phyloP scores from a whole-genome alignment of 805 yeast species.

The Sungouiella blattae region DNA sequence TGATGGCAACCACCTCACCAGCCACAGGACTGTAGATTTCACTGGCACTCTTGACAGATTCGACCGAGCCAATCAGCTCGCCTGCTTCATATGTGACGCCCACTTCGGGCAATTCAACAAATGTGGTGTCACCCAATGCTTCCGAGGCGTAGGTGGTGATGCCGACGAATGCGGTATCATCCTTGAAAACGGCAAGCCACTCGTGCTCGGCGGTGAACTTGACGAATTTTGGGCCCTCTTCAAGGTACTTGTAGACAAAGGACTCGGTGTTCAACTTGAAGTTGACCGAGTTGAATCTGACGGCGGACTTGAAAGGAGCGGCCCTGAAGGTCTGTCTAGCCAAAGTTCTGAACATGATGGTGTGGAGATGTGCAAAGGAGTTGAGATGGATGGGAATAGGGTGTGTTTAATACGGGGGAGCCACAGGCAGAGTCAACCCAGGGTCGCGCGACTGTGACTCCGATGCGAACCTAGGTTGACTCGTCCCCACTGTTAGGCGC shows the following conservation, averaged over 20 bases:
- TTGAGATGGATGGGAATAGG: background rate
- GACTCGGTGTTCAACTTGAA: slow-evolving; percentile 37
- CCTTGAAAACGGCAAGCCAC: slow-evolving; percentile 85
- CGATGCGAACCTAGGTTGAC: background rate
- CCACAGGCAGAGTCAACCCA: slow-evolving; percentile 2
- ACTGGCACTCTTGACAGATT: slow-evolving; percentile 89
- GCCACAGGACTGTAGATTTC: slow-evolving; percentile 87
- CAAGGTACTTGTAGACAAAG: slow-evolving; percentile 35
- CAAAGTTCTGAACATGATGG: slow-evolving; percentile 14
- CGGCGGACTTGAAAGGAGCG: slow-evolving; percentile 11
- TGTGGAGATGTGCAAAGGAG: background rate
- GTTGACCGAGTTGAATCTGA: slow-evolving; percentile 27
- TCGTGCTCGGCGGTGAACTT: slow-evolving; percentile 89
- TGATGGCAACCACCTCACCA: slow-evolving; percentile 73
- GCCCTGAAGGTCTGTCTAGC: slow-evolving; percentile 13
- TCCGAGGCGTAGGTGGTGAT: slow-evolving; percentile 94
- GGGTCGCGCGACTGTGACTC: slow-evolving; percentile 1
- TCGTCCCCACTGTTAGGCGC: too few species aligned
- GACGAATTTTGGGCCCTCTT: slow-evolving; percentile 44
- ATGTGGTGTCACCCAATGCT: slow-evolving; percentile 96
- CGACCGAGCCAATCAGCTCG: slow-evolving; percentile 89
- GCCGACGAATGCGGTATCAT: slow-evolving; percentile 81
- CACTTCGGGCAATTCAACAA: slow-evolving; percentile 80
- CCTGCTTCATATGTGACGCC: slow-evolving; percentile 62
- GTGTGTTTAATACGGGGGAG: background rate